Base-by-base conservation (phyloP, 208 protist genomes). In the Wallacemonas rigidus region DNA sequence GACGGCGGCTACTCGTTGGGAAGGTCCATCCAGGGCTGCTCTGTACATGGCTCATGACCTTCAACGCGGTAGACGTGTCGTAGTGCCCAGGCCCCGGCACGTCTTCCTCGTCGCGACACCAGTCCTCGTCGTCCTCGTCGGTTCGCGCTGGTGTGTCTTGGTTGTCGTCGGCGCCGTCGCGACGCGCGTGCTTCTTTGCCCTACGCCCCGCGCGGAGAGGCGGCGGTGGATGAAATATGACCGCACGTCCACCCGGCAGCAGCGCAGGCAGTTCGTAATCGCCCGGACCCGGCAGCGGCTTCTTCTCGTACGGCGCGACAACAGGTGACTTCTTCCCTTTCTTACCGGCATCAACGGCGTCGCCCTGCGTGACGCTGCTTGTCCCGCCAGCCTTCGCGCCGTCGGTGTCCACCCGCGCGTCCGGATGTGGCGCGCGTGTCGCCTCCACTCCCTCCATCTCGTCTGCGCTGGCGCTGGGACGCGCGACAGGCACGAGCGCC, bases 71-170 rank as follows among this genome's bases (percentile, higher is more conserved):
- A 7, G 11, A 44, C 6, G 54, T 44, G 41, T 79, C 67, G 67
- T 86, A 86, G 54, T 82, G 71, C 12, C 74, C 74, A 14, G 79
- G 79, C 2, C 79, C 73, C 17, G 70, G 73, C 35, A 61, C 62
- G 40, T 69, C 45, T 35, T 39, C 43, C 38, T 62, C 56, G 2
- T 3, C 35, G 5, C 7, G 5, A 8, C n/a, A n/a, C 58, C 71
- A 11, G 65, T 75, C 44, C 12, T 64, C 55, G 2, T 11, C 47
- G 53, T 58, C 63, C 17, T 35, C 62, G 0, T 26, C 62, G 26
- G 26, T 26, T 26, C 26, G 26, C 26, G 26, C 26, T 0, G 26
- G 26, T 26, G 26, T 26, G 26, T 26, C 26, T 26, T 26, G 26
- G 26, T 26, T 26, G 15, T 35, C 48, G 3, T 38, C 56, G 36